Conservation (phyloP, 768 basidiomycete species). For the Tremella yokohamensis region DNA sequence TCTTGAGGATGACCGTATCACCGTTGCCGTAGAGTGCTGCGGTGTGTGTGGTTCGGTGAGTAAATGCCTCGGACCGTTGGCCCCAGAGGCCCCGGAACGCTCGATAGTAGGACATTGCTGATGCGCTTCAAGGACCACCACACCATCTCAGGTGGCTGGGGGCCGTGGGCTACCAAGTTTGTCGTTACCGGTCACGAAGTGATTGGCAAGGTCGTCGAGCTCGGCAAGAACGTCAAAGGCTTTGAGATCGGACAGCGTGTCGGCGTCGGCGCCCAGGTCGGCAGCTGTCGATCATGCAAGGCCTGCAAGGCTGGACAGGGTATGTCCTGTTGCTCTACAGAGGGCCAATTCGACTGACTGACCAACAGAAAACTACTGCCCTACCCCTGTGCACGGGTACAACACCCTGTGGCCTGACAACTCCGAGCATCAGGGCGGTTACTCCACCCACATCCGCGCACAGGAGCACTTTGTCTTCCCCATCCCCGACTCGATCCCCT, state of each 20-base stretch:
- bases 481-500: slow-evolving; percentile 59
- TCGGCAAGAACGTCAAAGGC: slow-evolving; percentile 43
- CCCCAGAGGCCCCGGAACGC: no score
- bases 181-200: slow-evolving; percentile 51
- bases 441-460: slow-evolving; percentile 56
- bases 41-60: slow-evolving; percentile 45
- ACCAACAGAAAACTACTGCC: slow-evolving; percentile 40
- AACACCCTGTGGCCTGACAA: slow-evolving; percentile 49
- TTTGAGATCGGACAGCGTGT: slow-evolving; percentile 59
- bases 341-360: no score
- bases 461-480: slow-evolving; percentile 59
- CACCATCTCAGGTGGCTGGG: slow-evolving; percentile 51
- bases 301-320: slow-evolving; percentile 58
- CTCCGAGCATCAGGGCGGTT: slow-evolving; percentile 54
- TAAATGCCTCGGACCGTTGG: slow-evolving; percentile 3
- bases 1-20: slow-evolving; percentile 45
- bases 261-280: slow-evolving; percentile 59
- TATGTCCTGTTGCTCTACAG: slow-evolving; percentile 8
- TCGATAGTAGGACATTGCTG: no score
- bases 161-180: slow-evolving; percentile 42
- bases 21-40: slow-evolving; percentile 48
- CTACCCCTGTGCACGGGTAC: slow-evolving; percentile 45
- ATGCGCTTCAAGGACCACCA: slow-evolving; percentile 42
- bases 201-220: slow-evolving; percentile 48
- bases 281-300: slow-evolving; percentile 58